Percentiles rank a stretch among this genome's conserved stretches.
Conservation (phyloP, 2,329 filamentous ascomycete genomes). For the Macrophomina tecta region DNA sequence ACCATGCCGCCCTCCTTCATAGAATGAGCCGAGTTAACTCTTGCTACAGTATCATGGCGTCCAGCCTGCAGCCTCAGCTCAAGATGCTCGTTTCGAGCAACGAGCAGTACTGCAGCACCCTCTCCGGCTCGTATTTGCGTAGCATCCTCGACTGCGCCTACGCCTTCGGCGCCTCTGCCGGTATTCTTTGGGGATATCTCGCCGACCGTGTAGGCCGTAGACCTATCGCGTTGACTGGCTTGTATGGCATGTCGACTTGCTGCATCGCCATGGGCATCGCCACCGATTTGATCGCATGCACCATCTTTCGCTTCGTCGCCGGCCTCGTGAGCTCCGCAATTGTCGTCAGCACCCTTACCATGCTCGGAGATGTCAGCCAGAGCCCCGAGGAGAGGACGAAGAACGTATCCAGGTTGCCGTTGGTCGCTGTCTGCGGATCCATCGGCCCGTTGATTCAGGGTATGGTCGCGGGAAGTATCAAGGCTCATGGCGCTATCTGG, state of each 20-base stretch:
- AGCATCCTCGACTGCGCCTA: slow-evolving; percentile 57
- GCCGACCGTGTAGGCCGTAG: slow-evolving; percentile 52
- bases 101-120: slow-evolving; percentile 51
- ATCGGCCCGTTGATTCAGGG: slow-evolving; percentile 53
- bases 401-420: slow-evolving; percentile 52
- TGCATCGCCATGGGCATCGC: slow-evolving; percentile 56
- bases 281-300: slow-evolving; percentile 49
- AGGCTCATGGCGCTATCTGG: slow-evolving; percentile 51
- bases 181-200: slow-evolving; percentile 53
- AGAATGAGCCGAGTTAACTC: not conserved
- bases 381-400: slow-evolving; percentile 45
- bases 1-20: not conserved
- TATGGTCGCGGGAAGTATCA: slow-evolving; percentile 49
- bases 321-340: slow-evolving; percentile 53
- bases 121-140: slow-evolving; percentile 53
- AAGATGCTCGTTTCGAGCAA: slow-evolving; percentile 51
- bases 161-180: slow-evolving; percentile 53
- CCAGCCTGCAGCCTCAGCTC: slow-evolving; percentile 55
- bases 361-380: slow-evolving; percentile 54
- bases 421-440: slow-evolving; percentile 53
- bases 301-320: slow-evolving; percentile 51
- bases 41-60: slow-evolving; percentile 51
- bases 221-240: slow-evolving; percentile 52
- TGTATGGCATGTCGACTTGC: slow-evolving; percentile 52
- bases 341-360: slow-evolving; percentile 52